phyloP scores from a whole-genome alignment of 129 eudicot genomes.

The Heracleum sosnowskyi region DNA sequence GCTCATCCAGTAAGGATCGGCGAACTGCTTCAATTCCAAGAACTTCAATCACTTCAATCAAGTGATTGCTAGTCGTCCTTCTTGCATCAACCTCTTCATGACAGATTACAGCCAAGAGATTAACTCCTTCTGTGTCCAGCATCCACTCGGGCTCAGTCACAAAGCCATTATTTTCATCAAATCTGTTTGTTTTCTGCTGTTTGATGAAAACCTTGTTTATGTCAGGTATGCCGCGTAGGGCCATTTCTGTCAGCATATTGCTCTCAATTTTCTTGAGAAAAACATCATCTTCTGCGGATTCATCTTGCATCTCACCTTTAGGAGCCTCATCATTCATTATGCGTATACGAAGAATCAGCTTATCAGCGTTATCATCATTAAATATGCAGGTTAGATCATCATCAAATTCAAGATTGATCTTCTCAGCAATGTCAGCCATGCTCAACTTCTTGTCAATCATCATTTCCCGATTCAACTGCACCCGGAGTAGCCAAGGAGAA shows the following conservation, averaged over 20 bases:
- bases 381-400: conserved; percentile 88
- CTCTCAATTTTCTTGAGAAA: conserved; percentile 87
- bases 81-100: conserved; percentile 88
- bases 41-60: conserved; percentile 92
- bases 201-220: conserved; percentile 94
- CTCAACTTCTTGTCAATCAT: conserved; percentile 95
- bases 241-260: conserved; percentile 94
- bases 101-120: conserved; percentile 82
- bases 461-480: conserved; percentile 89
- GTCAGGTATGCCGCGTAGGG: conserved; percentile 88
- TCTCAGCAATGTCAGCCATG: conserved; percentile 96
- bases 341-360: conserved; percentile 87
- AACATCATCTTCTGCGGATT: conserved; percentile 95
- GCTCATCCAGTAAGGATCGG: conserved; percentile 73
- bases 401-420: conserved; percentile 80
- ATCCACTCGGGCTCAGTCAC: conserved; percentile 86
- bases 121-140: conserved; percentile 97
- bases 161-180: conserved; percentile 74
- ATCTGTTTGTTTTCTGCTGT: conserved; percentile 55
- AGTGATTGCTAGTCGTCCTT: conserved; percentile 87
- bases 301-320: conserved; percentile 76
- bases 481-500: conserved; percentile 95
- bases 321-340: conserved; percentile 97
- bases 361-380: conserved; percentile 89
- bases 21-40: conserved; percentile 98